These are phyloP conservation scores for Penicillium parvum DNA, from an alignment of 495 filamentous ascomycete genomes.

Conservation along the genomic window DNA sequence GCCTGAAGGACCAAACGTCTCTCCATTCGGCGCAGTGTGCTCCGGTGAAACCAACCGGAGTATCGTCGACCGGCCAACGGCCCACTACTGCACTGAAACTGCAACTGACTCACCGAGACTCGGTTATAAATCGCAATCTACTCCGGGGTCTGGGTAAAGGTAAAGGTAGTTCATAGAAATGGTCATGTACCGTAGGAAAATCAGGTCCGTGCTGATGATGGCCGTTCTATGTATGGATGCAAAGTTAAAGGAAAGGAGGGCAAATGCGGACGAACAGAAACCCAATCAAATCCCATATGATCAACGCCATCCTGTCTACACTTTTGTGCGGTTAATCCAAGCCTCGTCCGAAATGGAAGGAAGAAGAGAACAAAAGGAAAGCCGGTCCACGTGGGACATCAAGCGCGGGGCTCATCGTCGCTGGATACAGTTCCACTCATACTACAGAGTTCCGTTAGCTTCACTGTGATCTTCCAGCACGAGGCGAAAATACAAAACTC, in stretches of 20 bases:
- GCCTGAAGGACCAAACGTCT: neutral
- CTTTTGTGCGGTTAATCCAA: neutral
- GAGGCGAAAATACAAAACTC: slow-evolving; percentile 24
- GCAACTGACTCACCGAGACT: slow-evolving; percentile 24
- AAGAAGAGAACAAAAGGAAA: no score
- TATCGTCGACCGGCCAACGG: slow-evolving; percentile 29
- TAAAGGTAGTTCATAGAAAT: no score
- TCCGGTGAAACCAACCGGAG: slow-evolving; percentile 30
- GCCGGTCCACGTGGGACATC: slow-evolving; percentile 6
- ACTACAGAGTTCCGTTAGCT: no score
- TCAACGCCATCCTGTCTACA: slow-evolving; percentile 1
- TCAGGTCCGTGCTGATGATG: no score
- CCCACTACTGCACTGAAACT: slow-evolving; percentile 22
- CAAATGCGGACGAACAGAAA: neutral
- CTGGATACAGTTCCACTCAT: slow-evolving; percentile 87
- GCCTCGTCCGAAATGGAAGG: neutral
- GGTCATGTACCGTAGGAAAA: no score
- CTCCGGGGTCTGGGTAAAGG: neutral
- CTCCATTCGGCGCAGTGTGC: slow-evolving; percentile 37
- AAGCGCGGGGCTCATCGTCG: slow-evolving; percentile 29
- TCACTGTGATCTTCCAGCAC: no score
- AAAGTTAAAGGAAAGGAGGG: neutral
- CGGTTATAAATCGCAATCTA: slow-evolving; percentile 25
- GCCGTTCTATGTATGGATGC: slow-evolving; percentile 1
- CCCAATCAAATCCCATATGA: neutral